Evolutionary conservation across 2,329 filamentous ascomycete genomes (phyloP), one percentile per base, ranked within the genome.

Genomic region (Didymosphaeria variabile): DNA sequence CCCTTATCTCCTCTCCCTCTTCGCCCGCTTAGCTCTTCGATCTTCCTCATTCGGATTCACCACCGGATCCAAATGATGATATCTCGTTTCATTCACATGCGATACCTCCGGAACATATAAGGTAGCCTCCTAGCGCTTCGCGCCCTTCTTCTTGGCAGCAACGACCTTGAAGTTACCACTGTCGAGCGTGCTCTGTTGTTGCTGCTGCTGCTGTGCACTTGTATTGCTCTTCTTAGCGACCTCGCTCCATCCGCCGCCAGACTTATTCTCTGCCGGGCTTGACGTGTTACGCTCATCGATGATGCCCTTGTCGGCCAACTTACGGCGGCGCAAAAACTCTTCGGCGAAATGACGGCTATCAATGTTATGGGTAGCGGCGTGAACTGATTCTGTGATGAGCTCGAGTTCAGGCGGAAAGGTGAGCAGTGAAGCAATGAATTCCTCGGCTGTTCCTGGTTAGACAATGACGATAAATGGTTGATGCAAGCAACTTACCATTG

Each of bases 161-260:
- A 98, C 94, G 56, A 98, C 92, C 84, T 95, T 95, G 83, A 97
- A 98, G 53, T 87, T 87, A 10, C 90, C 85, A 26, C 84, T 86
- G 46, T 79, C 76, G 51, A 78, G 75, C 52, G 79, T 66, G 64
- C 46, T 69, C 72, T 81, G 80, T 53, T 74, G 79, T 62, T 77
- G 81, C 63, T 77, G 80, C 63, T 74, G 74, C 70, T 69, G 67
- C 61, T 77, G 75, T 77, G 76, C 69, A 71, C 73, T 53, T 81
- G 82, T 26, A 87, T 90, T 85, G 93, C 91, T 91, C 85, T 97
- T 97, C 89, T 98, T 98, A 1, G 95, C 95, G 55, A 99, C 95
- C 81, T 98, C 95, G 70, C 86, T 97, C 95, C 95, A 99, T 21
- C 94, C 94, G 58, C 91, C 82, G 5, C 71, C 72, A 15, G 72